phyloP scores from a whole-genome alignment of 371 early-diverging fungal genomes.

The Cokeromyces recurvatus region DNA sequence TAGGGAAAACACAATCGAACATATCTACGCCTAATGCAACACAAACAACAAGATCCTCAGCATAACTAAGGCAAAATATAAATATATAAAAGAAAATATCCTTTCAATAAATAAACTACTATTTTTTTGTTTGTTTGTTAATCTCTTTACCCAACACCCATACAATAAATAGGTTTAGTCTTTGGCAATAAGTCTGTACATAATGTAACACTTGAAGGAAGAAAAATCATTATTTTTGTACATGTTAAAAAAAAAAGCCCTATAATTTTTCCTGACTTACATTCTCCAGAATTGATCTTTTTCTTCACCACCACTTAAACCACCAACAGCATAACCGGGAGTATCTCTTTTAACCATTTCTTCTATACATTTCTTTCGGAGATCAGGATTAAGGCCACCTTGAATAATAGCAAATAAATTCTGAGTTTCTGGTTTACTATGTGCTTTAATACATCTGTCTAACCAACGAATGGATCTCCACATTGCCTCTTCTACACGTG shows the following conservation, averaged over 20 bases:
- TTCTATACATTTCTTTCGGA: constrained; percentile 75
- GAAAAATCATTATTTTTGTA: not conserved
- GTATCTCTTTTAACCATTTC: constrained; percentile 88
- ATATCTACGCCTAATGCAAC: constrained; percentile 94
- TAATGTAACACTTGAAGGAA: constrained; percentile 69
- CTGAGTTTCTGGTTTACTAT: constrained; percentile 71
- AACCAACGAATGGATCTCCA: constrained; percentile 93
- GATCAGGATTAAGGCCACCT: constrained; percentile 79
- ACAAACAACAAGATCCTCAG: constrained; percentile 92
- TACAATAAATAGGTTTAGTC: constrained; percentile 91
- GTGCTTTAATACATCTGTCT: constrained; percentile 87
- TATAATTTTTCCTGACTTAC: constrained; percentile 22
- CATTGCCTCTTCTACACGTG: constrained; percentile 92
- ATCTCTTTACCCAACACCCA: constrained; percentile 97
- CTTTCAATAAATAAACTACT: no score
- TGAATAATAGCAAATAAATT: constrained; percentile 96
- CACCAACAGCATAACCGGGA: constrained; percentile 95
- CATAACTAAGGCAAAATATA: constrained; percentile 78
- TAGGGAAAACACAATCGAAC: constrained; percentile 98
- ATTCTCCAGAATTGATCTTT: constrained; percentile 91
- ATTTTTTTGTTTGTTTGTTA: no score
- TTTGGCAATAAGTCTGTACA: constrained; percentile 86
- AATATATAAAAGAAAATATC: constrained; percentile 38
- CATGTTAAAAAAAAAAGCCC: not conserved
- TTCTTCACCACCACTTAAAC: constrained; percentile 93